Evolutionary conservation across 768 basidiomycete genomes (phyloP), one percentile per base, ranked within the genome.

Genomic region (Sutorius australiensis): DNA sequence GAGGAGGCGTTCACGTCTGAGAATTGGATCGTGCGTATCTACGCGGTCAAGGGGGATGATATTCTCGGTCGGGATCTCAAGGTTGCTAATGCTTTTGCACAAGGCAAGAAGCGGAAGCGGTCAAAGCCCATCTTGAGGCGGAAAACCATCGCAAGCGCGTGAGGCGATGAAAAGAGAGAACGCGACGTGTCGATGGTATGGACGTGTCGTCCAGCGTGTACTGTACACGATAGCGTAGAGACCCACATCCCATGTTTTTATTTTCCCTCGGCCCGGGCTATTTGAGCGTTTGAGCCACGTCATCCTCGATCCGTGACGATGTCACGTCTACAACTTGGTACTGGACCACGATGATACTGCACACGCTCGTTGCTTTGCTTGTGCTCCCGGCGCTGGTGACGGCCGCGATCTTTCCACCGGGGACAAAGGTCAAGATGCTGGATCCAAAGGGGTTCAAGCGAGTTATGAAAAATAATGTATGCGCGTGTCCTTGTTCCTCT

Each of bases 1-100:
- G 92, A 99, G 57, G 97, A 99, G 72, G 97, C 95, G 8, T 99
- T 95, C 77, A 99, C 97, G 2, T 92, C 93, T 7, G 97, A 99
- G 76, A 99, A 99, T 72, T 99, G 97, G 97, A 95, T 99, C 59
- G 95, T 93, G 53, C 88, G 97, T 34, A 95, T 99, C 65, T 99
- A 91, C 66, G 78, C 91, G 64, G 97, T 98, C 40, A 94, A 91
- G 73, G 93, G 92, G 64, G 93, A 97, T 46, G 97, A 98, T 69
- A 70, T 82, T 14, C 78, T 99, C 2, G 95, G 94, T 28, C 83
- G 97, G 54, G 92, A 98, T 61, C 81, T 87, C 48, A 93, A 92
- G 77, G 84, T 75, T 49, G 95, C 92, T 3, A 89, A 88, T 51
- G 85, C 86, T 24, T 99, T 98, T 62, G 76, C 76, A 27, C 77